Evolutionary conservation across 139 green algal genomes (phyloP), one percentile per base, ranked within the genome.

Genomic region (Nannochloris sp.): DNA sequence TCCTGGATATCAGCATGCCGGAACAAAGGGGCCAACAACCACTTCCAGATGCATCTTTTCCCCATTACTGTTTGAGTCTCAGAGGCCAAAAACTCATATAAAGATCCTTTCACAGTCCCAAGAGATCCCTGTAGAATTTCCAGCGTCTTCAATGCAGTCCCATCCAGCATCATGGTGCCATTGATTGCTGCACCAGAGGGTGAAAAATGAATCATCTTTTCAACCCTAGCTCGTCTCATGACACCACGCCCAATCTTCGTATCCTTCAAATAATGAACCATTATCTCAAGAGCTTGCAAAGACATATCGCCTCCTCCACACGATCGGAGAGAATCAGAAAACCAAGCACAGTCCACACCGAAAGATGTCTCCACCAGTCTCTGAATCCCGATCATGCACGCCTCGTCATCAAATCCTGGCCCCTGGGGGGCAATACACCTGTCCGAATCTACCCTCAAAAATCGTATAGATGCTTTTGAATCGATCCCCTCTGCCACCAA

Each of bases 101-200:
- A 71, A 8, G 63, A 79, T 0, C 81, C 77, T 8, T 67, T 54
- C 55, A 18, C 8, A 8, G 34, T 23, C 4, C 77, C 79, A 62
- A 74, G 44, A 12, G 55, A 54, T 44, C 67, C 80, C 44, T 74
- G 31, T 61, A 87, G 44, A 37, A 87, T 50, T 49, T 80, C 66
- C 57, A 87, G 64, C 10, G 48, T 76, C 10, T 44, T 25, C 9
- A 87, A 61, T 27, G 79, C 71, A 4, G 59, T 65, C 48, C 59
- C 61, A 66, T 87, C 80, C n/a, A 87, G 74, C 34, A 81, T 31
- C 64, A 85, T 69, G 29, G 62, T 46, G 25, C 58, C 63, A 53
- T 55, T 51, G 15, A 24, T 50, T 10, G n/a, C 19, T 12, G 43
- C 46, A 18, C 46, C n/a, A 53, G 34, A 40, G 34, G 34, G 34